Percentiles rank a stretch among this genome's conserved stretches.
Evolutionary conservation across 75 land plant species (phyloP).

Genomic region (Ceratopteris richardii): DNA sequence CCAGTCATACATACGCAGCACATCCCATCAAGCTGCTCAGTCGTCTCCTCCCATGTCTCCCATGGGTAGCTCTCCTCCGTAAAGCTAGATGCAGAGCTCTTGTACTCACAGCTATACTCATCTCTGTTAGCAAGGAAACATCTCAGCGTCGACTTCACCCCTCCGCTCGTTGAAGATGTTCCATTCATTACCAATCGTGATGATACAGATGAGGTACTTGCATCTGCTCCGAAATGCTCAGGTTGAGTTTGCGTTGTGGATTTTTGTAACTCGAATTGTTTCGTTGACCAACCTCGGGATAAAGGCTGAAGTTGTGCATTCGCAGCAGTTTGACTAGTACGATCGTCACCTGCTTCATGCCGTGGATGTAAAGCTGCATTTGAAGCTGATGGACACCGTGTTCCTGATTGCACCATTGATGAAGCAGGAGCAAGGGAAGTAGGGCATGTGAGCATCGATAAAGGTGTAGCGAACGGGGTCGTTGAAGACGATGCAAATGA

Average conservation of each 20-base stretch:
- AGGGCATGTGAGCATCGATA: neutral
- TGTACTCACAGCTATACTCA: neutral
- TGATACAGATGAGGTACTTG: neutral
- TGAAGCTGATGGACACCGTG: neutral
- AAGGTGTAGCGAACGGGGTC: neutral
- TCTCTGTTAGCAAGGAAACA: neutral
- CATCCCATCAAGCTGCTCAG: constrained; percentile 13
- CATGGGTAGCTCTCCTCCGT: neutral
- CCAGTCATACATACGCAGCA: constrained; percentile 74
- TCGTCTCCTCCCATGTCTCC: constrained; percentile 3
- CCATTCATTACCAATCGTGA: neutral
- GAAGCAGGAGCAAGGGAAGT: neutral
- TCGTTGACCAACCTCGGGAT: too few species aligned
- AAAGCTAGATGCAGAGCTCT: neutral
- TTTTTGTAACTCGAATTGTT: too few species aligned
- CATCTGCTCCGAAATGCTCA: too few species aligned
- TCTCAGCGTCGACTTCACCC: neutral
- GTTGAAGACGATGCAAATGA: neutral
- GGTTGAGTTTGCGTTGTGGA: too few species aligned
- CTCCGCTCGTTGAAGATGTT: neutral
- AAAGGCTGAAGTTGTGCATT: too few species aligned
- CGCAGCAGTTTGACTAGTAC: too few species aligned
- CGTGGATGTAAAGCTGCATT: too few species aligned
- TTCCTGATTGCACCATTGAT: neutral
- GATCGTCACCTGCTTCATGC: too few species aligned